Evolutionary conservation across 1,139 yeast genomes (phyloP).

Genomic region (Yueomyces sp.): DNA sequence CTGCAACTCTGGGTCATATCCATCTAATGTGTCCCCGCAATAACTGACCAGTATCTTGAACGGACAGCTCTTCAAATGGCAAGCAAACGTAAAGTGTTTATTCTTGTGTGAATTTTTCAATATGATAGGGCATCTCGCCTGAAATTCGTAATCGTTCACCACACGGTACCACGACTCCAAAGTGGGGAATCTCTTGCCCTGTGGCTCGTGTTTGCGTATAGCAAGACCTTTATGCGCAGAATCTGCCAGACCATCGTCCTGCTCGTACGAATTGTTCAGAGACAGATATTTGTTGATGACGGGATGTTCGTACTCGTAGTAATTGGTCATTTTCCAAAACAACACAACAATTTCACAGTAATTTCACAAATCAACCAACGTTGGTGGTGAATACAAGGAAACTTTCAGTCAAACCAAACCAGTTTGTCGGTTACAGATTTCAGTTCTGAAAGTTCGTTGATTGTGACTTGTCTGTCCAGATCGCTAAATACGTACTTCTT

Average conservation of each 20-base stretch:
- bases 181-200: slow-evolving; percentile 17
- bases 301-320: slow-evolving; percentile 24
- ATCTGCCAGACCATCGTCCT: neutral
- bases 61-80: slow-evolving; percentile 23
- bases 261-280: neutral
- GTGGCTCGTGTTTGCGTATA: slow-evolving; percentile 1
- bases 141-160: slow-evolving; percentile 24
- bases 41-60: slow-evolving; percentile 23
- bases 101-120: slow-evolving; percentile 24
- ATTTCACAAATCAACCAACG: no score
- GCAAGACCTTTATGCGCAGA: neutral
- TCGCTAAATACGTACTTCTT: no score
- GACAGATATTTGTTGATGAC: slow-evolving; percentile 21
- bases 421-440: no score
- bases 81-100: slow-evolving; percentile 25
- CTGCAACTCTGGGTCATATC: slow-evolving; percentile 4
- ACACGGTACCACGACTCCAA: slow-evolving; percentile 24
- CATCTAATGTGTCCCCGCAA: slow-evolving; percentile 10
- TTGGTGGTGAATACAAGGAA: no score
- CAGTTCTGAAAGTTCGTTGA: no score
- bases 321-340: slow-evolving; percentile 11
- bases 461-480: no score
- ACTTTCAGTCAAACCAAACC: no score
- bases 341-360: no score
- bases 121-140: slow-evolving; percentile 24